phyloP scores from a whole-genome alignment of 352 stramenopile species.

The Pythium phragmiticola region DNA sequence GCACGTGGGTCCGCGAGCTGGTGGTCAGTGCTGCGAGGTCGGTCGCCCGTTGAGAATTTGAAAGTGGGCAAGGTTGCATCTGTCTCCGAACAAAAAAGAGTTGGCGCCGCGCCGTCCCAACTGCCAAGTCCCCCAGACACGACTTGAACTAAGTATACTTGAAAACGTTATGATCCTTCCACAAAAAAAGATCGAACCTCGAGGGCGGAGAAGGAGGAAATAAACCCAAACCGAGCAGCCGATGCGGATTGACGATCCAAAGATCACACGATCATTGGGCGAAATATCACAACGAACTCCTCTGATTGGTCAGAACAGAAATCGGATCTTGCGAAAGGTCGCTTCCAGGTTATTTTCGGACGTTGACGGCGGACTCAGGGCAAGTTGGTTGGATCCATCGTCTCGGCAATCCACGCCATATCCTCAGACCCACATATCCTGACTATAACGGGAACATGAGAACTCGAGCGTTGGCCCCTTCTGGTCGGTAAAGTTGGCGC shows the following conservation, averaged over 20 bases:
- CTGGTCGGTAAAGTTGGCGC: no score
- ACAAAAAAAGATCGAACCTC: conserved; percentile 34
- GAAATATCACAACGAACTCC: background rate
- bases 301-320: conserved; percentile 12
- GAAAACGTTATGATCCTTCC: conserved; percentile 38
- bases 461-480: no score
- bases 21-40: background rate
- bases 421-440: background rate
- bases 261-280: background rate
- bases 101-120: conserved; percentile 28
- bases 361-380: background rate
- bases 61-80: conserved; percentile 21
- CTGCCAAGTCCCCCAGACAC: conserved; percentile 28
- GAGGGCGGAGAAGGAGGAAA: conserved; percentile 18
- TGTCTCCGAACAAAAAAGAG: conserved; percentile 23
- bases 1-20: background rate
- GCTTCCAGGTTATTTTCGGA: conserved; percentile 25
- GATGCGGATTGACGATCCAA: conserved; percentile 25
- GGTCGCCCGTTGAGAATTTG: conserved; percentile 29
- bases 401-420: conserved; percentile 10
- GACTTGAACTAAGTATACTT: conserved; percentile 33
- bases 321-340: conserved; percentile 30
- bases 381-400: background rate
- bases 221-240: conserved; percentile 5
- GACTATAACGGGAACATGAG: background rate